Percentiles rank a stretch among this genome's conserved stretches.
These are phyloP conservation scores for Copromyces sp. DNA, from an alignment of 495 filamentous ascomycete genomes.

Conservation along the genomic window DNA sequence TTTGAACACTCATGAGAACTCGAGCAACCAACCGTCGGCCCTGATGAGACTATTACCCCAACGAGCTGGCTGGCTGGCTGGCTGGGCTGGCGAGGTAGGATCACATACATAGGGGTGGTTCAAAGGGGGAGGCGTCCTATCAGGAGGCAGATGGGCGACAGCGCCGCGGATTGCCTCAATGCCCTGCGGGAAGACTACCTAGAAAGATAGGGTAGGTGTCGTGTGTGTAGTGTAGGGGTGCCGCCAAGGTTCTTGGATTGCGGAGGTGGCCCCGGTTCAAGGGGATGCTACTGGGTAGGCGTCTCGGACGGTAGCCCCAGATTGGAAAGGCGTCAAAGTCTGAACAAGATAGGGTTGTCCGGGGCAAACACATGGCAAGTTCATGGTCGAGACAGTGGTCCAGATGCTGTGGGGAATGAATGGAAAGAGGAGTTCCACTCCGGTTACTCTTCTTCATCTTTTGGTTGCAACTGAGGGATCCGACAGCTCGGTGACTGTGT, in stretches of 20 bases:
- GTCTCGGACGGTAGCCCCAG: not conserved
- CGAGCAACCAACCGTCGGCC: not conserved
- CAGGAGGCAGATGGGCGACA: not conserved
- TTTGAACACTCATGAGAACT: not conserved
- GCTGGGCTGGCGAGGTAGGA: not conserved
- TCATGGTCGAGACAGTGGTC: not conserved
- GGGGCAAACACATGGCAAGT: not conserved
- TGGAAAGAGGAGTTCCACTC: not conserved
- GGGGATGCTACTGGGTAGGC: not conserved
- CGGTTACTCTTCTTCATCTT: not conserved
- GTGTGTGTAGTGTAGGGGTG: not conserved
- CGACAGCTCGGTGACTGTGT: not conserved
- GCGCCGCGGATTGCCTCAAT: not conserved
- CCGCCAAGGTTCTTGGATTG: not conserved
- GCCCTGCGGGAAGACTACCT: not conserved
- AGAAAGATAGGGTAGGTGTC: not conserved
- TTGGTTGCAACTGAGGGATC: not conserved
- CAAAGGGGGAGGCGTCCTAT: not conserved
- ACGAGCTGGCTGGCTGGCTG: not conserved
- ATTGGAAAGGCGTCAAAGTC: not conserved
- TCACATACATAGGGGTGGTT: not conserved
- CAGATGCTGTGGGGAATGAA: not conserved
- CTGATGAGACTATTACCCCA: not conserved
- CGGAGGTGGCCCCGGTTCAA: not conserved
- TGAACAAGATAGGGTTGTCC: not conserved